Evolutionary conservation across 1,139 yeast genomes (phyloP).

Genomic region (Lodderomyces pseudojiufengensis): DNA sequence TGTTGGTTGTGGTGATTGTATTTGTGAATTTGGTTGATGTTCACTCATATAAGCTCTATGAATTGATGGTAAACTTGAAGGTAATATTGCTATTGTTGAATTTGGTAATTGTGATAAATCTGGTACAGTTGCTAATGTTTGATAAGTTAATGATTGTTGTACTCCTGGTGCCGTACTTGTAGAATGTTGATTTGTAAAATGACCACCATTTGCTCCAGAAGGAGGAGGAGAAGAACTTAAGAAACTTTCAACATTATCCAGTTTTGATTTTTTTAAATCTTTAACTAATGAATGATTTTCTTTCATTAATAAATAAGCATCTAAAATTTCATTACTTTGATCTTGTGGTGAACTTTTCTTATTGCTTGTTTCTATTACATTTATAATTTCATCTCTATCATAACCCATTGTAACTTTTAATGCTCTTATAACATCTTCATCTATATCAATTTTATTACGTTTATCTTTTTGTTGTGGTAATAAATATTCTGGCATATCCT

Average conservation of each 20-base stretch:
- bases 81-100: slow-evolving; percentile 83
- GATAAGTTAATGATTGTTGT: slow-evolving; percentile 47
- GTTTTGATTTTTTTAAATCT: slow-evolving; percentile 56
- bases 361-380: slow-evolving; percentile 53
- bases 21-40: slow-evolving; percentile 48
- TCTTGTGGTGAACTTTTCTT: slow-evolving; percentile 23
- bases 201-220: slow-evolving; percentile 10
- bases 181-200: slow-evolving; percentile 10
- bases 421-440: slow-evolving; percentile 76
- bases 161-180: slow-evolving; percentile 39
- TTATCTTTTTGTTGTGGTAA: slow-evolving; percentile 60
- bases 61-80: slow-evolving; percentile 89
- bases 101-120: slow-evolving; percentile 50
- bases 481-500: slow-evolving; percentile 77
- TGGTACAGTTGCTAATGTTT: slow-evolving; percentile 48
- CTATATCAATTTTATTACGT: slow-evolving; percentile 49
- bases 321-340: slow-evolving; percentile 67
- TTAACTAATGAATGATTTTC: slow-evolving; percentile 73
- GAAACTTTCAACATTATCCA: slow-evolving; percentile 50
- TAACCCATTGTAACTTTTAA: slow-evolving; percentile 90
- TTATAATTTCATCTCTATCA: slow-evolving; percentile 79
- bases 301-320: slow-evolving; percentile 84
- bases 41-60: slow-evolving; percentile 92
- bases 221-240: slow-evolving; percentile 52
- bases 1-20: slow-evolving; percentile 63